A percentile compares a stretch with the other conserved stretches of the same genome.
These are phyloP conservation scores for Silene uniflora DNA, from an alignment of 148 eudicot species.

Conservation along the genomic window DNA sequence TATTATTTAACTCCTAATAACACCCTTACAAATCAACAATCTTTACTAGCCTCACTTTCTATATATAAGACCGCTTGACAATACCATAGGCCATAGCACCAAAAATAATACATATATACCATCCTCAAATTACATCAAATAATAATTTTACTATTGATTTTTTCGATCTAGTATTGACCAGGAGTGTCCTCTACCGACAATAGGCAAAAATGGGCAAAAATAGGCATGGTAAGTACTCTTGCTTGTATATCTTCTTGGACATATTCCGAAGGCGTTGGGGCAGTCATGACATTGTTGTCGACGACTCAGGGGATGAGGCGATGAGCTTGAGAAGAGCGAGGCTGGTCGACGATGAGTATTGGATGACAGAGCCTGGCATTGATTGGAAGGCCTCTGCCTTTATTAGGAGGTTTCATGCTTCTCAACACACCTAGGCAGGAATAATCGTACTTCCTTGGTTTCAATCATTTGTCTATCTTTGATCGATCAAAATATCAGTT, in stretches of 20 bases:
- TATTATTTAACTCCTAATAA: neutral
- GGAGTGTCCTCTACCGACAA: no score
- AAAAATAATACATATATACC: no score
- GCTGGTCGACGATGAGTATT: constrained; percentile 25
- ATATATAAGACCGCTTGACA: constrained; percentile 4
- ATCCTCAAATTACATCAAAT: no score
- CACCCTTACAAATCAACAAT: neutral
- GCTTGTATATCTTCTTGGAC: constrained; percentile 25
- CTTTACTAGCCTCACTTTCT: neutral
- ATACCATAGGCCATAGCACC: neutral
- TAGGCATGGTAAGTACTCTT: constrained; percentile 23
- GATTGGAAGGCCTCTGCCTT: constrained; percentile 45
- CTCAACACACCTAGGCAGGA: constrained; percentile 18
- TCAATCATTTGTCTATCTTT: no score
- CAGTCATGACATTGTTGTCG: neutral
- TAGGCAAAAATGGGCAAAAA: neutral
- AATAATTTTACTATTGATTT: no score
- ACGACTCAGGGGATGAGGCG: constrained; percentile 37
- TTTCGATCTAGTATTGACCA: no score
- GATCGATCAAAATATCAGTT: no score
- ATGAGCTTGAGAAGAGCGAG: constrained; percentile 27
- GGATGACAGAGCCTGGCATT: constrained; percentile 37
- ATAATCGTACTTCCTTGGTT: neutral
- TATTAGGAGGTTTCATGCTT: constrained; percentile 38
- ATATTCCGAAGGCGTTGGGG: constrained; percentile 24